Percentiles rank a stretch among this genome's conserved stretches.
Conservation (phyloP, 2,329 filamentous ascomycete genomes). For the Aspergillus terreus region DNA sequence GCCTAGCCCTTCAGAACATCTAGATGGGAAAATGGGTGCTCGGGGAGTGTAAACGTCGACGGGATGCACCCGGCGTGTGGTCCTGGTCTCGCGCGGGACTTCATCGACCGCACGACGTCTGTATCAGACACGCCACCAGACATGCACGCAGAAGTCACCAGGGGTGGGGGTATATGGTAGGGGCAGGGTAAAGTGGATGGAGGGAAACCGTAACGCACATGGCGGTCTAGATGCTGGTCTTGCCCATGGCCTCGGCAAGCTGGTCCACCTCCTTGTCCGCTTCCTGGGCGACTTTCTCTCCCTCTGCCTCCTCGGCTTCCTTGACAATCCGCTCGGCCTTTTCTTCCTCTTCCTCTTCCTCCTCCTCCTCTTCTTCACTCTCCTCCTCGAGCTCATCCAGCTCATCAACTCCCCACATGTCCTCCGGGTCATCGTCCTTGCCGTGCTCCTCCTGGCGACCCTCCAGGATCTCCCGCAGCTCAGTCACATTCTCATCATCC, state of each 20-base stretch:
- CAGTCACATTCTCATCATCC: slow-evolving; percentile 69
- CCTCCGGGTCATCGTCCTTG: slow-evolving; percentile 64
- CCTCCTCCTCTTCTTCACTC: slow-evolving; percentile 65
- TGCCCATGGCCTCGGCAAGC: slow-evolving; percentile 70
- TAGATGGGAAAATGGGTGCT: background rate
- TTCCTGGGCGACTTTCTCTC: slow-evolving; percentile 66
- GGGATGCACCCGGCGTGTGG: background rate
- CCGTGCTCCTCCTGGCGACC: slow-evolving; percentile 69
- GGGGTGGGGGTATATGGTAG: background rate
- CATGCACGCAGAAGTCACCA: slow-evolving; percentile 1
- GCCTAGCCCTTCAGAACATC: background rate
- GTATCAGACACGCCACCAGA: slow-evolving; percentile 5
- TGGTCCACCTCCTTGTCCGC: slow-evolving; percentile 77
- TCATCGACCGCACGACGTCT: background rate
- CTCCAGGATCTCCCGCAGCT: slow-evolving; percentile 68
- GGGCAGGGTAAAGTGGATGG: background rate
- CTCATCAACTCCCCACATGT: slow-evolving; percentile 80
- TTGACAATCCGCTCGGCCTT: slow-evolving; percentile 68
- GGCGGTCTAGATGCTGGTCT: slow-evolving; percentile 50
- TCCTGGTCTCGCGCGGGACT: background rate
- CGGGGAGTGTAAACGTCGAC: background rate
- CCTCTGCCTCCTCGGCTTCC: slow-evolving; percentile 50
- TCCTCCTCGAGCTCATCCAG: slow-evolving; percentile 80
- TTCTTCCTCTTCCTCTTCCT: slow-evolving; percentile 62
- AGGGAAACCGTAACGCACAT: background rate